Base-by-base conservation (phyloP, 2,329 filamentous ascomycete species). In the Rosellinia necatrix region DNA sequence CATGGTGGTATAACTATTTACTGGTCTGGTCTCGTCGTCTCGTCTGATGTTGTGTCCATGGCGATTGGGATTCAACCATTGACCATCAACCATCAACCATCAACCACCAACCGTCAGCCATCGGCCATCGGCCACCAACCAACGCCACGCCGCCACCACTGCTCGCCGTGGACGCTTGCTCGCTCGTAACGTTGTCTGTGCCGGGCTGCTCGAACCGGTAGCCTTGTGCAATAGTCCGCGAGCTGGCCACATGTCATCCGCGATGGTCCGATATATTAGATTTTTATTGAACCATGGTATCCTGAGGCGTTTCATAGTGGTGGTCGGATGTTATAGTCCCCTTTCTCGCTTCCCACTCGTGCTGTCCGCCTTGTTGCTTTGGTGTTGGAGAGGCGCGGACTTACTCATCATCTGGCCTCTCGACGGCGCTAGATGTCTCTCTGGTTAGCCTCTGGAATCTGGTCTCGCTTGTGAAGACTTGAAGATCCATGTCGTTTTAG, bases 201-300 rank as follows among this genome's bases (percentile, higher is more conserved):
- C 32, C 19, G 30, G 47, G 13, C 27, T 13, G 34, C 30, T 38
- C 22, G 29, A 30, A 43, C 19, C 34, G n/a, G 41, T 42, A 53
- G 48, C 42, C 47, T 51, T 19, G 47, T 50, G 55, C 55, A 53
- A 58, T 42, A 58, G 38, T 60, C 51, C 56, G 51, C 55, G 51
- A 50, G 51, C 42, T 47, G 38, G 42, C 34, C 27, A 49, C 48
- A 37, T 9, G 32, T 35, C 29, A 27, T 49, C 24, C 46, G 47
- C 30, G 44, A 38, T 19, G 37, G n/a, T 10, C 24, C 34, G 48
- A 46, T 19, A 30, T 46, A 42, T 40, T 19, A 24, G 34, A n/a
- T n/a, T 12, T 43, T 44, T 40, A 52, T 56, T 27, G 27, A 35
- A 34, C 56, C 52, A 34, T 44, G 22, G 37, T 40, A 29, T 37